A percentile compares a stretch with the other conserved stretches of the same genome.
Evolutionary conservation across 306 rosid species (phyloP).

Genomic region (Cucurbita maxima): DNA sequence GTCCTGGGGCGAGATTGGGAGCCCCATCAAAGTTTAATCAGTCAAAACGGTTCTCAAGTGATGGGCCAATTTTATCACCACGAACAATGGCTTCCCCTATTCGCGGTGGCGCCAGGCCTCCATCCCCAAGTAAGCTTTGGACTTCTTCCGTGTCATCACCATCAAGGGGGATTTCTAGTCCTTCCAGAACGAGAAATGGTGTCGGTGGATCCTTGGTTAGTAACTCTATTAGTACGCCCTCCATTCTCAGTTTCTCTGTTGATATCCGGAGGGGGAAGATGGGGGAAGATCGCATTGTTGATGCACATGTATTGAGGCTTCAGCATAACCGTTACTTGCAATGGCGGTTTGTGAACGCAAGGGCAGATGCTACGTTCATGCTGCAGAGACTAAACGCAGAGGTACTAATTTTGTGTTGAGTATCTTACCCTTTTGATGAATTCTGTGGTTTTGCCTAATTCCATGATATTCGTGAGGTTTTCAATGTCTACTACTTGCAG

Average conservation of each 20-base stretch:
- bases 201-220: slow-evolving; percentile 40
- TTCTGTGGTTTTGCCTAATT: not conserved
- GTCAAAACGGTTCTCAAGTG: slow-evolving; percentile 46
- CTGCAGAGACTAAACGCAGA: slow-evolving; percentile 70
- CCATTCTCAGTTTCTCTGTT: slow-evolving; percentile 81
- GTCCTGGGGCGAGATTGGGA: slow-evolving; percentile 41
- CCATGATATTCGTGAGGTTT: not conserved
- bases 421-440: not conserved
- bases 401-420: slow-evolving; percentile 33
- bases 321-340: slow-evolving; percentile 77
- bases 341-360: slow-evolving; percentile 97
- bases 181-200: slow-evolving; percentile 63
- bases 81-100: slow-evolving; percentile 64
- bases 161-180: slow-evolving; percentile 61
- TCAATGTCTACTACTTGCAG: not conserved
- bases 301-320: slow-evolving; percentile 89
- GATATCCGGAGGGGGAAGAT: slow-evolving; percentile 90
- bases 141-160: slow-evolving; percentile 53
- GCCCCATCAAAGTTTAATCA: slow-evolving; percentile 36
- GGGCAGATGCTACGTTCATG: slow-evolving; percentile 83
- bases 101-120: slow-evolving; percentile 57
- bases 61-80: slow-evolving; percentile 52
- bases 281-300: slow-evolving; percentile 82
- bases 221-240: slow-evolving; percentile 43
- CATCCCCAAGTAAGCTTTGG: slow-evolving; percentile 84